phyloP scores from a whole-genome alignment of 1,284 basidiomycete species.

The Papiliotrema terrestris region DNA sequence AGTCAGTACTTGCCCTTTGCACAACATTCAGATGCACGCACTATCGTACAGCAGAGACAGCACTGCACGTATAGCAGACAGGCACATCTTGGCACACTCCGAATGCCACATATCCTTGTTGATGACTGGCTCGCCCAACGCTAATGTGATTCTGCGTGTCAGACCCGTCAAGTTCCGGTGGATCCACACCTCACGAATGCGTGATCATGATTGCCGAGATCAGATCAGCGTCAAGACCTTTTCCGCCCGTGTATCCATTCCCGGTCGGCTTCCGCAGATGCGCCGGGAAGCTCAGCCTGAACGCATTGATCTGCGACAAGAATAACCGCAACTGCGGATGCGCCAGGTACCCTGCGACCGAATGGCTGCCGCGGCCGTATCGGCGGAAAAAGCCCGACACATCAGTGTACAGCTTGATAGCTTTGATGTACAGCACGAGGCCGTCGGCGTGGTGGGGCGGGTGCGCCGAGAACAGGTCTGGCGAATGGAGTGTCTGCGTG shows the following conservation, averaged over 20 bases:
- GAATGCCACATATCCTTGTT: constrained; percentile 34
- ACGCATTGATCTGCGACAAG: constrained; percentile 35
- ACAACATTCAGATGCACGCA: constrained; percentile 9
- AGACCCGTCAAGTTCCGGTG: not conserved
- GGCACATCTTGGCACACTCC: constrained; percentile 32
- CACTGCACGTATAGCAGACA: constrained; percentile 39
- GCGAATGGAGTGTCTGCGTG: constrained; percentile 26
- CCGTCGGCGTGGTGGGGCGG: constrained; percentile 52
- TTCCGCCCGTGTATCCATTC: not conserved
- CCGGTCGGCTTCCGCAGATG: constrained; percentile 31
- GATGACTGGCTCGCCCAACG: constrained; percentile 36
- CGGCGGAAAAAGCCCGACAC: constrained; percentile 31
- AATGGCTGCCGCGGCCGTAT: constrained; percentile 33
- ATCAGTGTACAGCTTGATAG: constrained; percentile 58
- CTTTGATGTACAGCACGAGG: constrained; percentile 59
- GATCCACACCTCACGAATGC: constrained; percentile 21
- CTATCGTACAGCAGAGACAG: constrained; percentile 42
- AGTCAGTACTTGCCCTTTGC: not conserved
- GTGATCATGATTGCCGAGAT: constrained; percentile 27
- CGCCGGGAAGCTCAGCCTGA: constrained; percentile 32
- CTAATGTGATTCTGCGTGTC: constrained; percentile 21
- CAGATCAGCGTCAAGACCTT: constrained; percentile 31
- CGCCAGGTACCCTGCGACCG: constrained; percentile 8
- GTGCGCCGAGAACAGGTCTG: not conserved
- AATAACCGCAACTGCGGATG: constrained; percentile 29